Evolutionary conservation across 2,329 filamentous ascomycete species (phyloP), one percentile per base, ranked within the genome.

Genomic region (Scedosporium minutisporum): DNA sequence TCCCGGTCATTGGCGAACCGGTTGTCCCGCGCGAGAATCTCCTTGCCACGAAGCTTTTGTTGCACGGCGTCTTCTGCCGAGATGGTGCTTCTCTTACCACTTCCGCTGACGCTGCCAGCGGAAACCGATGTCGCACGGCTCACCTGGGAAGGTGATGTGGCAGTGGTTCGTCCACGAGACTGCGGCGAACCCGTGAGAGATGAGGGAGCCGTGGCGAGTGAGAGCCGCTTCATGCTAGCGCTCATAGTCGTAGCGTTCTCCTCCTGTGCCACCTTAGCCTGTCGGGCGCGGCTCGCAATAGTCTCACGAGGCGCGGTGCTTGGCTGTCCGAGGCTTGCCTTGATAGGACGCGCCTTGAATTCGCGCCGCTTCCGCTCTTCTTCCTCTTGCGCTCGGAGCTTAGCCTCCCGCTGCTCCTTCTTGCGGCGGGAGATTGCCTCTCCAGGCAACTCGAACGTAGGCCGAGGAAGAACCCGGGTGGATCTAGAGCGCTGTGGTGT

Each of bases 391-490:
- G 77, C 78, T 65, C 75, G 80, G 53, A 87, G 72, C 65, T 78
- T 80, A 63, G 82, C 76, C 67, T 86, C 80, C 62, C 79, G 77
- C 69, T 84, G 76, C 72, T 87, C 78, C 66, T 80, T 76, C 73
- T 85, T 83, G 29, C 78, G 74, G 1, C 79, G 75, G 2, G 80
- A 82, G 59, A 87, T 81, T 3, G 81, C 82, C 68, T 88, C 86
- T 7, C 85, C 85, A 0, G 85, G 84, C 53, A 88, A 76, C 72
- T 87, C 84, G 71, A 87, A 88, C 5, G 73, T 78, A 10, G 85
- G 78, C 25, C 78, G 78, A 1, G 82, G 82, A 18, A 79, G 77
- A n/a, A 75, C 72, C 67, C 80, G 86, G 57, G 72, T 76, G 21
- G 80, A 82, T 68, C 78, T 83, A 59, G 77, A 72, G 64, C 79